Base-by-base conservation (phyloP, 345 rosid species). In the Eucalyptus erythrocorys region DNA sequence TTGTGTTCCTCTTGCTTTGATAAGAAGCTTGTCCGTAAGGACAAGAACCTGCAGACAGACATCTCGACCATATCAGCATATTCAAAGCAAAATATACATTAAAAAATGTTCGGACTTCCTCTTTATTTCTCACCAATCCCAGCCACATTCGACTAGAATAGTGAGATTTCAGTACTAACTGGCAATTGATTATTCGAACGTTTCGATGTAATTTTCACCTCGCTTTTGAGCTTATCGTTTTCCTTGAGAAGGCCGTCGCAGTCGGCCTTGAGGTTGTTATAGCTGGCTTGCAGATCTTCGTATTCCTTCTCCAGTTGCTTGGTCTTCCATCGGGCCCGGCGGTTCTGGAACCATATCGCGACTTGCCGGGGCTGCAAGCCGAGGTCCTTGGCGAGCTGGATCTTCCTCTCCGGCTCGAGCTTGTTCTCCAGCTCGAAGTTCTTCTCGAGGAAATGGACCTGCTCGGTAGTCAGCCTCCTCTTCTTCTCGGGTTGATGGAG, bases 301-400 rank as follows among this genome's bases (percentile, higher is more conserved):
- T 92, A 94, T n/a, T 94, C 97, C 90, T 91, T 94, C 89, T 95
- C 94, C 90, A 94, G 24, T 94, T 91, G 88, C 89, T 89, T 89
- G 61, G 88, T 87, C 90, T 89, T 89, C 90, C 90, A 89, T 86
- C 90, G 88, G n/a, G 97, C 97, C 30, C 96, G 92, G 45, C 96
- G 94, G 90, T 94, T 95, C 89, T 94, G 94, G 82, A 95, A 94
- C 97, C 97, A 95, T 21, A 95, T 94, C 3, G 95, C 96, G 13
- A 94, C 94, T 87, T 95, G 97, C 49, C 96, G 93, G 26, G 96
- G 97, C 92, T 93, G 95, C 93, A 95, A 89, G 15, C 95, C 94
- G 7, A 95, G 93, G 59, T 95, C 96, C 51, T 90, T 93, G 14
- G 97, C 96, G 32, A 95, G 95, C 89, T 95, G 96, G 86, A 93